Evolutionary conservation across 352 stramenopile genomes (phyloP), one percentile per base, ranked within the genome.

Genomic region (Blastocystis sp.): DNA sequence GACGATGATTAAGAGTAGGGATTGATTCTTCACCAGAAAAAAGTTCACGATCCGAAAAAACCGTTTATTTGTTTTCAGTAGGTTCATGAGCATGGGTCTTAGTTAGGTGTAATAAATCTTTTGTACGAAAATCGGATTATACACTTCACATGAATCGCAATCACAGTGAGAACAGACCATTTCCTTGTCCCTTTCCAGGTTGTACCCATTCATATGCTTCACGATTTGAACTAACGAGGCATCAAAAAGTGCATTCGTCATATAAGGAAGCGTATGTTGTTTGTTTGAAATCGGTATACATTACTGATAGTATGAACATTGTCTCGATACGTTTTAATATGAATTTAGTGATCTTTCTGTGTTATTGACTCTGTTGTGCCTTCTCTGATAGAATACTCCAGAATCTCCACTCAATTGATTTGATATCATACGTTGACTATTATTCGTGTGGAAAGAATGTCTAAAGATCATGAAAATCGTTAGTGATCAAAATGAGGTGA

Each of bases 111-210:
- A 53, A 53, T 20, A 85, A 85, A 16, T 20, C 47, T 20, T 85
- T 85, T n/a, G 73, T 85, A 54, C 53, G 73, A 16, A 64, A 68
- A 26, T 85, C 73, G n/a, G 73, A 85, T 11, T 85, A 45, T 65
- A 66, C 20, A 20, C n/a, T 85, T 34, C 73, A 85, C 47, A 34
- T 68, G 16, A 85, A 85, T 43, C 73, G 73, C 4, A 85, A 85
- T 39, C 73, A 85, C 41, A 50, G 73, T 43, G 53, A 4, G 6
- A 37, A 41, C 13, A 65, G 26, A 13, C 73, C 73, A 5, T 85
- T 69, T 65, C 47, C 26, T 30, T 85, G 73, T 65, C 37, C n/a
- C 20, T 85, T 68, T 85, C 45, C 53, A 6, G 73, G 73, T 26
- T 85, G 73, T 69, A 62, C 13, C 30, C 73, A 53, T 45, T 66